These are phyloP conservation scores for Astrocystis sublimbata DNA, from an alignment of 495 filamentous ascomycete genomes.

Conservation along the genomic window DNA sequence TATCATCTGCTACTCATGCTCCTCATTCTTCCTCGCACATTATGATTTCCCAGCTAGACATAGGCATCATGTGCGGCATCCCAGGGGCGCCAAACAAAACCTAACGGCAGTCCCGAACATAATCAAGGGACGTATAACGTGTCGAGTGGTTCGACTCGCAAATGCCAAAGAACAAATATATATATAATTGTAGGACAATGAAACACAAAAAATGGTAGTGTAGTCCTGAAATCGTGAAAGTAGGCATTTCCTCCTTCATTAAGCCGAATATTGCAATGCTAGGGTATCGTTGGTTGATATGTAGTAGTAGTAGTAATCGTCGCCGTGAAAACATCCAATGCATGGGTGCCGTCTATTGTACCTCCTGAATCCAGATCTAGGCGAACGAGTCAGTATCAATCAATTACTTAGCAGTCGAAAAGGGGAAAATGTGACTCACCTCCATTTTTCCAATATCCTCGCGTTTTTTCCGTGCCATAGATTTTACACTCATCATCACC, in stretches of 20 bases:
- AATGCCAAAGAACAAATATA: not conserved
- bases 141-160: not conserved
- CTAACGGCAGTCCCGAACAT: too few relatives aligned
- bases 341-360: constrained; percentile 37
- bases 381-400: constrained; percentile 12
- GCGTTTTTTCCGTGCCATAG: constrained; percentile 68
- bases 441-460: constrained; percentile 93
- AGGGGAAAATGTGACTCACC: constrained; percentile 54
- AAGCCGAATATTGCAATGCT: constrained; percentile 35
- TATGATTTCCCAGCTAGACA: too few relatives aligned
- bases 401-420: too few relatives aligned
- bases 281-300: constrained; percentile 36
- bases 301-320: constrained; percentile 14
- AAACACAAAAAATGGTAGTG: not conserved
- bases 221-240: constrained; percentile 14
- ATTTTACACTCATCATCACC: constrained; percentile 66
- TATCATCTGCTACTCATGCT: too few relatives aligned
- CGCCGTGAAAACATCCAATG: constrained; percentile 21
- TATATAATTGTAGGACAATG: not conserved
- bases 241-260: constrained; percentile 26
- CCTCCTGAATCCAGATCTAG: constrained; percentile 70
- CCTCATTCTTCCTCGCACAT: too few relatives aligned
- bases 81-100: too few relatives aligned
- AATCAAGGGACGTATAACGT: not conserved
- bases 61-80: too few relatives aligned